Percentiles rank a stretch among this genome's conserved stretches.
Evolutionary conservation across 2,329 filamentous ascomycete genomes (phyloP).

Genomic region (Aspergillus uvarum): DNA sequence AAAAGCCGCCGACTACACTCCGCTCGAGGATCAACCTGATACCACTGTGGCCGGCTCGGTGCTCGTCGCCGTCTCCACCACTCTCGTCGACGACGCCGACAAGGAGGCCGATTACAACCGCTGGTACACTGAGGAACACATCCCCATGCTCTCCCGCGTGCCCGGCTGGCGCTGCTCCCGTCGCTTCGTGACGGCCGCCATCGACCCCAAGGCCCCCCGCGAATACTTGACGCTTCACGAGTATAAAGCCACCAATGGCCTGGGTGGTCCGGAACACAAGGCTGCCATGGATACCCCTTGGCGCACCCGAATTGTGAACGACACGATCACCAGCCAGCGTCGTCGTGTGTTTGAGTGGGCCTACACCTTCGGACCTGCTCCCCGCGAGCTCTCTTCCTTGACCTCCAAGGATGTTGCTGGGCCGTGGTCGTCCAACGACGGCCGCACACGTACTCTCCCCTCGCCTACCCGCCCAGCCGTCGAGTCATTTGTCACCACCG

Average conservation of each 20-base stretch:
- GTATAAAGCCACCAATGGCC: slow-evolving; percentile 65
- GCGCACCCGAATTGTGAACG: slow-evolving; percentile 58
- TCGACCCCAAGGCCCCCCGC: slow-evolving; percentile 57
- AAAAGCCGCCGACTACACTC: slow-evolving; percentile 57
- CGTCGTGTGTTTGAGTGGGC: slow-evolving; percentile 68
- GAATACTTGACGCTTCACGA: slow-evolving; percentile 71
- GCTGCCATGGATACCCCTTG: slow-evolving; percentile 64
- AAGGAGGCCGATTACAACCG: slow-evolving; percentile 57
- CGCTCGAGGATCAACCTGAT: slow-evolving; percentile 60
- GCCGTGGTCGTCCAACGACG: slow-evolving; percentile 57
- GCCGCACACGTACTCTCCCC: slow-evolving; percentile 54
- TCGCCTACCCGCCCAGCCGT: slow-evolving; percentile 53
- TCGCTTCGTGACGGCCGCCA: slow-evolving; percentile 64
- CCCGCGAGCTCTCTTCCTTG: slow-evolving; percentile 65
- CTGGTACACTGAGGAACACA: slow-evolving; percentile 77
- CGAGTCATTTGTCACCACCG: slow-evolving; percentile 65
- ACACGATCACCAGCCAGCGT: slow-evolving; percentile 58
- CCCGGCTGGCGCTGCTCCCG: slow-evolving; percentile 77
- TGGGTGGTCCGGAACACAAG: slow-evolving; percentile 64
- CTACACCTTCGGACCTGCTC: slow-evolving; percentile 75
- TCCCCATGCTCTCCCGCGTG: slow-evolving; percentile 67
- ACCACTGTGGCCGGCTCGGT: slow-evolving; percentile 60
- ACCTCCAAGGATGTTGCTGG: slow-evolving; percentile 47
- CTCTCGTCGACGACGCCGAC: slow-evolving; percentile 57
- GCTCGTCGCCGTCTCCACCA: slow-evolving; percentile 62